Evolutionary conservation across 495 filamentous ascomycete species (phyloP).

Genomic region (Neurospora sp.): DNA sequence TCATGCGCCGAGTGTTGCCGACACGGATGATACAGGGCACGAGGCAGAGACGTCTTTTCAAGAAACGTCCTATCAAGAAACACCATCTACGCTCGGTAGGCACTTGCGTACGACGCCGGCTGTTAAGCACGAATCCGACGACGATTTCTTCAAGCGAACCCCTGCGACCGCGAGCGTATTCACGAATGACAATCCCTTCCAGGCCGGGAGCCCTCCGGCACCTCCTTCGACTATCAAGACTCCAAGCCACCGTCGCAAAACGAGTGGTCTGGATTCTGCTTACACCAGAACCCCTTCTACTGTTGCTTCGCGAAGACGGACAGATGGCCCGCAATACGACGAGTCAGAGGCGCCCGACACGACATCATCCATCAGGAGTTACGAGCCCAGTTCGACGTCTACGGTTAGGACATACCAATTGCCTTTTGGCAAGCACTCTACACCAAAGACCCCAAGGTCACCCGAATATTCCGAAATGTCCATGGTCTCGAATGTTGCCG

Average conservation of each 20-base stretch:
- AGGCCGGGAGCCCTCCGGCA: constrained; percentile 54
- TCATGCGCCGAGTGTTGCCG: constrained; percentile 32
- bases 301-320: constrained; percentile 17
- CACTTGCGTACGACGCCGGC: constrained; percentile 29
- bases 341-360: constrained; percentile 18
- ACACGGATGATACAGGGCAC: constrained; percentile 40
- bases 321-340: constrained; percentile 20
- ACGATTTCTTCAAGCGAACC: constrained; percentile 32
- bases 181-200: constrained; percentile 86
- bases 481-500: constrained; percentile 1
- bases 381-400: background rate
- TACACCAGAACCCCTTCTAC: constrained; percentile 20
- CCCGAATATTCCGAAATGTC: background rate
- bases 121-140: constrained; percentile 33
- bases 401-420: background rate
- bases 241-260: constrained; percentile 31
- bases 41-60: constrained; percentile 8
- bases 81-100: constrained; percentile 12
- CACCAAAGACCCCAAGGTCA: background rate
- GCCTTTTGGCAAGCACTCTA: background rate
- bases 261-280: constrained; percentile 17
- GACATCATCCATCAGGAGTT: background rate
- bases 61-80: constrained; percentile 10
- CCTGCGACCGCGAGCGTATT: constrained; percentile 53
- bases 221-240: constrained; percentile 25